Conservation (phyloP, 169 alveolate species). For the Miamiensis avidus region DNA sequence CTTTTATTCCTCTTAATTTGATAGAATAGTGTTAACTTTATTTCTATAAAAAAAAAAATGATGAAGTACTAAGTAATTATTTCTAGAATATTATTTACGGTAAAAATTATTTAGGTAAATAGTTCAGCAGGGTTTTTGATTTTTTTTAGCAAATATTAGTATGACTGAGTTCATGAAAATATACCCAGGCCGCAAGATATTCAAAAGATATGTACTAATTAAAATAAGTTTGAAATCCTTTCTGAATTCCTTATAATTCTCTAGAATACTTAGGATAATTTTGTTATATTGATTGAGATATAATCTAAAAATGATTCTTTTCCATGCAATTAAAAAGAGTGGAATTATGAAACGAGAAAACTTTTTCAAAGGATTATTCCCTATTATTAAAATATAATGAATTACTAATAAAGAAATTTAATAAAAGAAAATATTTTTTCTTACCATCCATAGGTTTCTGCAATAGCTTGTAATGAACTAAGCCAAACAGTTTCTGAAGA, state of each 20-base stretch:
- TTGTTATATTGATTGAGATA: too few species aligned
- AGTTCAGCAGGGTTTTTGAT: not conserved
- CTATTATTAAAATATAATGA: not conserved
- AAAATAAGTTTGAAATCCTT: not conserved
- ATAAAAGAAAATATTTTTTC: not conserved
- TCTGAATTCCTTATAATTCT: not conserved
- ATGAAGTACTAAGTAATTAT: not conserved
- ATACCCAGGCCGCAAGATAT: constrained; percentile 27
- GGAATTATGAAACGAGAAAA: not conserved
- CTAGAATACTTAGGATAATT: not conserved
- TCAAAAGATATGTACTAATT: constrained; percentile 1
- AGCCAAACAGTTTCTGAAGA: not conserved
- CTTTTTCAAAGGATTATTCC: not conserved
- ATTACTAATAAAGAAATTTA: too few species aligned
- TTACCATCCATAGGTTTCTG: not conserved
- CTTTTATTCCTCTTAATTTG: not conserved
- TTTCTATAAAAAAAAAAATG: too few species aligned
- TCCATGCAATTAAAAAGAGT: not conserved
- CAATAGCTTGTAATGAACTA: not conserved
- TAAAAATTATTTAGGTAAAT: not conserved
- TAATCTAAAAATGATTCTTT: too few species aligned
- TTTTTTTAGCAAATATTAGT: not conserved
- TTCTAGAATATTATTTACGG: not conserved
- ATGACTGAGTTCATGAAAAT: constrained; percentile 29
- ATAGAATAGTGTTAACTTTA: too few species aligned